These are phyloP conservation scores for Cryptococcus maquisensis DNA, from an alignment of 1,284 basidiomycete species.

Conservation along the genomic window DNA sequence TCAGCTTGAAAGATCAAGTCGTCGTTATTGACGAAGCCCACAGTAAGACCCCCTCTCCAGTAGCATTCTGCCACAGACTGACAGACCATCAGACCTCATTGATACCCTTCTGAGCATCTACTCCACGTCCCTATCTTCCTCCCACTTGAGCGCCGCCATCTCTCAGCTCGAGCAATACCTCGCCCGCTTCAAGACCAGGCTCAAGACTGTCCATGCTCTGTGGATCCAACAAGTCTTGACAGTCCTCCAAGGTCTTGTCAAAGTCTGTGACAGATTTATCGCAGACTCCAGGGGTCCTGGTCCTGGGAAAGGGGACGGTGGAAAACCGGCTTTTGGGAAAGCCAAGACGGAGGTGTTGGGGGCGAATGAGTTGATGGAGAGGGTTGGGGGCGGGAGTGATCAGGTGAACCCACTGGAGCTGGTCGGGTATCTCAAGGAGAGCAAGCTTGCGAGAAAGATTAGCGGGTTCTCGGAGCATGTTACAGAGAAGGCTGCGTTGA, in stretches of 20 bases:
- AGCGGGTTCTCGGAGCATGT: conserved; percentile 72
- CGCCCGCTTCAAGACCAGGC: conserved; percentile 67
- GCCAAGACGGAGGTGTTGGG: conserved; percentile 38
- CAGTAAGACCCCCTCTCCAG: conserved; percentile 56
- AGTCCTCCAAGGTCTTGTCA: conserved; percentile 64
- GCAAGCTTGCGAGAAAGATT: conserved; percentile 70
- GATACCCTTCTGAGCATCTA: conserved; percentile 84
- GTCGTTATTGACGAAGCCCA: conserved; percentile 96
- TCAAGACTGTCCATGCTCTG: conserved; percentile 69
- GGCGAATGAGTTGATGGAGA: conserved; percentile 59
- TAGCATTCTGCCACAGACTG: background rate
- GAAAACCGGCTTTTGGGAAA: background rate
- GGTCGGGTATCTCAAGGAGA: conserved; percentile 74
- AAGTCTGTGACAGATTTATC: conserved; percentile 56
- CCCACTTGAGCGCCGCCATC: conserved; percentile 61
- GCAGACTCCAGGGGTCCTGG: conserved; percentile 33
- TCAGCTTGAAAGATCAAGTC: conserved; percentile 74
- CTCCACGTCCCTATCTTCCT: conserved; percentile 63
- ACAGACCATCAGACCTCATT: conserved; percentile 63
- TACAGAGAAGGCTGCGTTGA: conserved; percentile 54
- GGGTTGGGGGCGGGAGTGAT: conserved; percentile 64
- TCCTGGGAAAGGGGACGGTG: conserved; percentile 9
- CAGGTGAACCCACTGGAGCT: conserved; percentile 74
- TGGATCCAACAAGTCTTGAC: conserved; percentile 74
- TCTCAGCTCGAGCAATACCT: conserved; percentile 79